A percentile compares a stretch with the other conserved stretches of the same genome.
Conservation (phyloP, 306 rosid species). For the Biancaea sappan region DNA sequence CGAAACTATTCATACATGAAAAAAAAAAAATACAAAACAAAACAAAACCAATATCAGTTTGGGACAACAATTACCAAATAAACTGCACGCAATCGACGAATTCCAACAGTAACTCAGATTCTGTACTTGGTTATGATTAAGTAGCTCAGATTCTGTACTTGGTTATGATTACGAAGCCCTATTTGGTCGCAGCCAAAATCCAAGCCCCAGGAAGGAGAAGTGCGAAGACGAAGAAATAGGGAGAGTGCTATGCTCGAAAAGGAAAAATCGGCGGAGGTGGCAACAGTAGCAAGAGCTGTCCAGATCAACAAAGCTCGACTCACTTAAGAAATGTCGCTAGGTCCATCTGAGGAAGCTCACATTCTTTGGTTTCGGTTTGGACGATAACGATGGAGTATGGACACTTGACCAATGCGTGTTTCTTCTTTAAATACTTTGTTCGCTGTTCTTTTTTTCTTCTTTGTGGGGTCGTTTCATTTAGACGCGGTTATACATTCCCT, state of each 20-base stretch:
- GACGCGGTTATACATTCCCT: constrained; percentile 32
- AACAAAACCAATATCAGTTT: too few species aligned
- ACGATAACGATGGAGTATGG: constrained; percentile 2
- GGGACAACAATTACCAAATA: background rate
- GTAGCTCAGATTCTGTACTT: constrained; percentile 38
- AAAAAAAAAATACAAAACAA: too few species aligned
- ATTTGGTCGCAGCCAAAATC: constrained; percentile 23
- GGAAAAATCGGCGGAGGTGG: constrained; percentile 7
- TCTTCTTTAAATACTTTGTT: background rate
- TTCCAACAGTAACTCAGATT: constrained; percentile 21
- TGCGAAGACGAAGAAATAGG: background rate
- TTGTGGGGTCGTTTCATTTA: constrained; percentile 12
- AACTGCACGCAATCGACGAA: constrained; percentile 10
- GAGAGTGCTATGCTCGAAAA: background rate
- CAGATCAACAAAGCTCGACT: constrained; percentile 5
- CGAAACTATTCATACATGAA: constrained; percentile 6
- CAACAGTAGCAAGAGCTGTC: background rate
- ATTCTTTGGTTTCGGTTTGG: background rate
- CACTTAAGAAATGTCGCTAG: constrained; percentile 27
- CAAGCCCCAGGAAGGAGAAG: background rate
- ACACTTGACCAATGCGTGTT: background rate
- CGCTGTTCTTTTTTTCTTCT: too few species aligned
- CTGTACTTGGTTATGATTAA: constrained; percentile 32
- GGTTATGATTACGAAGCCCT: constrained; percentile 36
- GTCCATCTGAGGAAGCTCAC: background rate